Evolutionary conservation across 2,329 filamentous ascomycete genomes (phyloP).

Genomic region (Pestalotiopsis sp.): DNA sequence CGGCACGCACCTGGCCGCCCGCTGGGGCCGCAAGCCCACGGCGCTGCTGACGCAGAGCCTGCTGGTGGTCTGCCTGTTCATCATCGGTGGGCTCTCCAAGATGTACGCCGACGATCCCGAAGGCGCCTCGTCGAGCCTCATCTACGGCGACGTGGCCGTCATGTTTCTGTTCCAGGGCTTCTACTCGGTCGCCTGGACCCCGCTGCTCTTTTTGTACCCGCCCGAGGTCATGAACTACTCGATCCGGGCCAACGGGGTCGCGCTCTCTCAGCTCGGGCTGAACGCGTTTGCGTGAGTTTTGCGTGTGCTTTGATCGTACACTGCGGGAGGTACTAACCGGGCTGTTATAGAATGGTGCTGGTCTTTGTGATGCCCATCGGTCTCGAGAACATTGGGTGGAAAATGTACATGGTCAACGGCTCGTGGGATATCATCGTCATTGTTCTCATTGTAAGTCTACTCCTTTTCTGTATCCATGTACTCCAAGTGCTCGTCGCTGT

Average conservation of each 20-base stretch:
- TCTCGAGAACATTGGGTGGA: slow-evolving; percentile 45
- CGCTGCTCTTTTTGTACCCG: slow-evolving; percentile 49
- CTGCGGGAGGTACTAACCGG: not conserved
- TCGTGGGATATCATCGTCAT: slow-evolving; percentile 43
- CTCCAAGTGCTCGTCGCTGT: no score
- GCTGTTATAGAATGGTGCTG: slow-evolving; percentile 33
- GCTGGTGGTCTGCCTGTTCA: slow-evolving; percentile 48
- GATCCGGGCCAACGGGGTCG: slow-evolving; percentile 50
- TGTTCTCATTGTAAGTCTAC: slow-evolving; percentile 37
- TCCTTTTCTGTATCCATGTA: not conserved
- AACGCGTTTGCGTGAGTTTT: slow-evolving; percentile 32
- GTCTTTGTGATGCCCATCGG: slow-evolving; percentile 46
- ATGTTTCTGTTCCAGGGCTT: slow-evolving; percentile 57
- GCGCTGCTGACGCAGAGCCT: slow-evolving; percentile 41
- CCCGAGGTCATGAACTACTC: slow-evolving; percentile 52
- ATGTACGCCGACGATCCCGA: slow-evolving; percentile 32
- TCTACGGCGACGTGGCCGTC: slow-evolving; percentile 34
- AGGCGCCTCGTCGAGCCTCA: slow-evolving; percentile 27
- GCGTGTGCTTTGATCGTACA: not conserved
- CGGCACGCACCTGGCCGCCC: slow-evolving; percentile 45
- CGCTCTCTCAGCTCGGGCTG: slow-evolving; percentile 34
- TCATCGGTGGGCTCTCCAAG: slow-evolving; percentile 54
- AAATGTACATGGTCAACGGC: slow-evolving; percentile 50
- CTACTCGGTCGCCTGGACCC: slow-evolving; percentile 54
- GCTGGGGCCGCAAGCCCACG: slow-evolving; percentile 46